Evolutionary conservation across 495 filamentous ascomycete species (phyloP).

Genomic region (Aspergillus olivimuriae): DNA sequence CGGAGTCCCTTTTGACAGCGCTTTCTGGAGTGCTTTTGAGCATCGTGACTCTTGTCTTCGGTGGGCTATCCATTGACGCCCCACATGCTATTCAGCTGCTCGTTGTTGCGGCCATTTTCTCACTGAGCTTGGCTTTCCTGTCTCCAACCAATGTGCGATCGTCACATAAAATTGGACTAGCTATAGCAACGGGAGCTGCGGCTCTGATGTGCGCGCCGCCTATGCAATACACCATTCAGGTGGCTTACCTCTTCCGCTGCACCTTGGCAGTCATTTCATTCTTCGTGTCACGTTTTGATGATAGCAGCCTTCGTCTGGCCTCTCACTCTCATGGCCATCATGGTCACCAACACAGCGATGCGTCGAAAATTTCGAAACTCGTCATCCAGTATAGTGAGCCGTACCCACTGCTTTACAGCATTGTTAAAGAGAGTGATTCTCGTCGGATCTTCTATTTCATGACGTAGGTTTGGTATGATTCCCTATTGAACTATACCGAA

Average conservation of each 20-base stretch:
- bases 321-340: slow-evolving; percentile 33
- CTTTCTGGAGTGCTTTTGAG: slow-evolving; percentile 23
- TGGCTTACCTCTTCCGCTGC: slow-evolving; percentile 25
- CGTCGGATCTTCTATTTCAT: slow-evolving; percentile 97
- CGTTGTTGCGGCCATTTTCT: slow-evolving; percentile 22
- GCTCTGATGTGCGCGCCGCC: slow-evolving; percentile 32
- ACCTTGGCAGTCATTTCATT: slow-evolving; percentile 27
- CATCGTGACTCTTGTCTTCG: slow-evolving; percentile 16
- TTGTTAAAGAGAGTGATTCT: slow-evolving; percentile 88
- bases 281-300: slow-evolving; percentile 34
- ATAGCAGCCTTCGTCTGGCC: slow-evolving; percentile 21
- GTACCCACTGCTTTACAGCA: slow-evolving; percentile 74
- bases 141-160: slow-evolving; percentile 23
- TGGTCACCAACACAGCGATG: slow-evolving; percentile 21
- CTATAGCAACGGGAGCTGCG: slow-evolving; percentile 21
- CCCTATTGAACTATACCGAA: not conserved
- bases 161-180: slow-evolving; percentile 31
- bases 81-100: slow-evolving; percentile 23
- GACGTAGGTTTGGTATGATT: slow-evolving; percentile 48
- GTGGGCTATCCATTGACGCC: slow-evolving; percentile 15
- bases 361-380: slow-evolving; percentile 57
- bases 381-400: slow-evolving; percentile 57
- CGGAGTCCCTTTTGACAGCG: slow-evolving; percentile 25
- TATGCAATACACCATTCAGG: slow-evolving; percentile 21
- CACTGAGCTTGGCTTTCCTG: slow-evolving; percentile 22